Base-by-base conservation (phyloP, 768 basidiomycete species). In the Lentinula aciculospora region DNA sequence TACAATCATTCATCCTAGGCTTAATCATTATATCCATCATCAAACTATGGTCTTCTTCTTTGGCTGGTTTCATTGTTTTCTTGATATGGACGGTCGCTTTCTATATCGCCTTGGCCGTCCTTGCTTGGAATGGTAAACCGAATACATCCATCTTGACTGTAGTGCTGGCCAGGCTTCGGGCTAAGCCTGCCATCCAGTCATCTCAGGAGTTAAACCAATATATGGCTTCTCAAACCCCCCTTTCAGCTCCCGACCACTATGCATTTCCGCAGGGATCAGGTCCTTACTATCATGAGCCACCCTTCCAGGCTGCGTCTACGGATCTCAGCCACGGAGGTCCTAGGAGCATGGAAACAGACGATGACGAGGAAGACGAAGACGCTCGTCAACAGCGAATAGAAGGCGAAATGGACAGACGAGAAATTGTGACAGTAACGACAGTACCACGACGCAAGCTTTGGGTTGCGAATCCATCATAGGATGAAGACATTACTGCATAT, bases 391-490 rank as follows among this genome's bases (percentile, higher is more conserved):
- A 83, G 59, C 76, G 82, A 63, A 90, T 92, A 32, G 91, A 92
- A 67, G 85, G 87, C 58, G 90, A 92, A 69, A 89, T 93, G 80
- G 83, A 77, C 37, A 77, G 89, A 62, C 81, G 91, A 49, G 89
- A 92, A 62, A 89, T 92, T 29, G 88, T 87, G n/a, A 89, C 92
- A 65, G 81, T 92, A 60, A 85, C 84, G 4, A 78, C 83, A 42
- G 80, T 84, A 12, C 91, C 91, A 19, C 85, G 82, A 67, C 87
- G 89, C 62, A 84, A 81, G 65, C 71, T 93, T 57, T 84, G 83
- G 77, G 80, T 92, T 48, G 79, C 82, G 53, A 93, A 93, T 69
- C 88, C 87, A 13, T 79, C 78, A 62, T 76, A 69, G 58, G 36
- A 34, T 28, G 25, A 37, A 9, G 3, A 23, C 15, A 34, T 12